phyloP scores from a whole-genome alignment of 1,284 basidiomycete genomes.

The Heterobasidion annosum region DNA sequence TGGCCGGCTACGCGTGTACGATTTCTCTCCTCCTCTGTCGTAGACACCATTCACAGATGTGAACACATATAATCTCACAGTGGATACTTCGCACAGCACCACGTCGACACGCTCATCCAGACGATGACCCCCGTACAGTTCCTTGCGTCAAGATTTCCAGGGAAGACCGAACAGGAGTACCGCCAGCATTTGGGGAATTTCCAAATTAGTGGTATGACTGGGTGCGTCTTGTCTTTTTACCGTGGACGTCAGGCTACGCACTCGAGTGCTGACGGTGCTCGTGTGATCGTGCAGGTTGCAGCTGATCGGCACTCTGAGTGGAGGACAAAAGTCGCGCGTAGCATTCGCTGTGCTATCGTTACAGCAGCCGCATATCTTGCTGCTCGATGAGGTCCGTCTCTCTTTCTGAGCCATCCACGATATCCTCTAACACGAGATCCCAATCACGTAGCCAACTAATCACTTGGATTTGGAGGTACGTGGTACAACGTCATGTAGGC shows the following conservation, averaged over 20 bases:
- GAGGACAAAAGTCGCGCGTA: conserved; percentile 96
- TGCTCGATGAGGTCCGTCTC: conserved; percentile 75
- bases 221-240: conserved; percentile 29
- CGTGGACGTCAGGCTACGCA: neutral
- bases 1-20: conserved; percentile 81
- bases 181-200: conserved; percentile 94
- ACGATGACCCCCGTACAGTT: conserved; percentile 88
- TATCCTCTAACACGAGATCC: neutral
- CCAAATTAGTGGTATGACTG: conserved; percentile 96
- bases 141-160: conserved; percentile 86
- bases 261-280: neutral
- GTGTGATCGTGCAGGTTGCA: conserved; percentile 44
- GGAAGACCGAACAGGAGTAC: conserved; percentile 95
- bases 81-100: conserved; percentile 96
- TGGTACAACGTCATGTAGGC: neutral
- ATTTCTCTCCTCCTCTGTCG: conserved; percentile 3
- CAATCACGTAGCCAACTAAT: conserved; percentile 73
- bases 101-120: conserved; percentile 88
- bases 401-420: neutral
- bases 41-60: neutral
- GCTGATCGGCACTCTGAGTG: conserved; percentile 77
- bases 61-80: conserved; percentile 22
- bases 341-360: conserved; percentile 91
- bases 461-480: conserved; percentile 89
- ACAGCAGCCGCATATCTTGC: conserved; percentile 80